Percentiles rank a stretch among this genome's conserved stretches.
phyloP scores from a whole-genome alignment of 768 basidiomycete genomes.

The Rhodosporidiobolus sp. region DNA sequence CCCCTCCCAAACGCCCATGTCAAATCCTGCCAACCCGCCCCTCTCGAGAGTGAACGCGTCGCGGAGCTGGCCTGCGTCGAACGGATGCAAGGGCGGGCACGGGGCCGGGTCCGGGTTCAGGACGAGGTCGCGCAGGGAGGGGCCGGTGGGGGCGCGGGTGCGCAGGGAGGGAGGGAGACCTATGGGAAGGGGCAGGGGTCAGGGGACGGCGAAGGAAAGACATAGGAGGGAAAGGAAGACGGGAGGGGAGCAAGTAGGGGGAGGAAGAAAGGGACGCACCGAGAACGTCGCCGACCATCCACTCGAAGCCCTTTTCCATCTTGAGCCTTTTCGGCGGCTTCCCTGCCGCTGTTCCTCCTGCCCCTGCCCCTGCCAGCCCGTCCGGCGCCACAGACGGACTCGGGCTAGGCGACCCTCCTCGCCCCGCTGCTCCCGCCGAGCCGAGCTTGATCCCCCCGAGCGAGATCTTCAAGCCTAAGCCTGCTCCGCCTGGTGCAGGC shows the following conservation, averaged over 20 bases:
- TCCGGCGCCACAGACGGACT: not conserved
- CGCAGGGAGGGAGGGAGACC: not conserved
- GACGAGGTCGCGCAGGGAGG: conserved; percentile 35
- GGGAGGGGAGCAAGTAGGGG: not conserved
- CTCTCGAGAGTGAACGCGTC: conserved; percentile 39
- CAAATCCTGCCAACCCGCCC: conserved; percentile 40
- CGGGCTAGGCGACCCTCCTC: not conserved
- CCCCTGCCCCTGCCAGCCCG: not conserved
- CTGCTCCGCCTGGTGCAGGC: not conserved
- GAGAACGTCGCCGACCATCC: conserved; percentile 41
- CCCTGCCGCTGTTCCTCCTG: not conserved
- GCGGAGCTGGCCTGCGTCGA: conserved; percentile 36
- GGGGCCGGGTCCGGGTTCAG: conserved; percentile 42
- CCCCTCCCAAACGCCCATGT: conserved; percentile 30
- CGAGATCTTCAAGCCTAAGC: conserved; percentile 24
- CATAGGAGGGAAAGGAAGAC: too few relatives aligned
- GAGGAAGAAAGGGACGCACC: conserved; percentile 24
- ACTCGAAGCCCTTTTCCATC: conserved; percentile 43
- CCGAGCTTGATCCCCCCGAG: conserved; percentile 29
- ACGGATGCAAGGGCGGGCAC: conserved; percentile 15
- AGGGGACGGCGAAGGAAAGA: not conserved
- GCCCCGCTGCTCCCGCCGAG: not conserved
- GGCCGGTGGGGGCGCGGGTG: conserved; percentile 12
- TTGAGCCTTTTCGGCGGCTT: conserved; percentile 26
- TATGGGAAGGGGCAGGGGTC: not conserved